Evolutionary conservation across 2,329 filamentous ascomycete genomes (phyloP).

Genomic region (Cadophora sp.): DNA sequence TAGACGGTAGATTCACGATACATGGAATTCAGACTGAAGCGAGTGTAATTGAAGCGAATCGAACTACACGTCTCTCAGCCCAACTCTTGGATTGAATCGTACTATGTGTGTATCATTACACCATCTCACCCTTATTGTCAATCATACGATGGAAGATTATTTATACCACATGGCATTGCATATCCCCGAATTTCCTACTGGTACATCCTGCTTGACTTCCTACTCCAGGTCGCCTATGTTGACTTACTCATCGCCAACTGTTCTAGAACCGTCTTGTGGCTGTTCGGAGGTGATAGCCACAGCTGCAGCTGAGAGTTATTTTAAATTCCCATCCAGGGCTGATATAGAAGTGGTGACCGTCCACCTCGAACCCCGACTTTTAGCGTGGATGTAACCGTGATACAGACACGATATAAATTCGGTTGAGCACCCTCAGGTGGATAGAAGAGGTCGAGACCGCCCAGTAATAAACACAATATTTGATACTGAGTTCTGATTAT

Average conservation of each 20-base stretch:
- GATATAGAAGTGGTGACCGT: conserved; percentile 5
- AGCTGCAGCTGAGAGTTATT: conserved; percentile 1
- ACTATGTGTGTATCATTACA: not conserved
- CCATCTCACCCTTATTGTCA: not conserved
- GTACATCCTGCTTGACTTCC: not conserved
- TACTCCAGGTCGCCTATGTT: not conserved
- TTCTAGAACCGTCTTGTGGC: not conserved
- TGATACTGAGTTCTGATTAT: not conserved
- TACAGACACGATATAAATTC: conserved; percentile 17
- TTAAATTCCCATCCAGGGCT: not conserved
- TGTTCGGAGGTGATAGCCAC: not conserved
- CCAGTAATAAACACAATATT: not conserved
- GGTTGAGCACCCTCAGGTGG: not conserved
- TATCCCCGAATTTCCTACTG: not conserved
- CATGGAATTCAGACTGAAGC: not conserved
- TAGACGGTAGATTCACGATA: not conserved
- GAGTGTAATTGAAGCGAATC: not conserved
- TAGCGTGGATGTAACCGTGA: conserved; percentile 8
- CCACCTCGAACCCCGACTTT: not conserved
- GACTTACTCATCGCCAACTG: no score
- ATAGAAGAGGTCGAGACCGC: not conserved
- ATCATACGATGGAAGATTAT: not conserved
- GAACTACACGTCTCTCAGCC: not conserved
- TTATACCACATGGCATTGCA: not conserved
- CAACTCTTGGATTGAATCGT: not conserved